Evolutionary conservation across 257 asterid genomes (phyloP).

Genomic region (Pogostemon cablin): DNA sequence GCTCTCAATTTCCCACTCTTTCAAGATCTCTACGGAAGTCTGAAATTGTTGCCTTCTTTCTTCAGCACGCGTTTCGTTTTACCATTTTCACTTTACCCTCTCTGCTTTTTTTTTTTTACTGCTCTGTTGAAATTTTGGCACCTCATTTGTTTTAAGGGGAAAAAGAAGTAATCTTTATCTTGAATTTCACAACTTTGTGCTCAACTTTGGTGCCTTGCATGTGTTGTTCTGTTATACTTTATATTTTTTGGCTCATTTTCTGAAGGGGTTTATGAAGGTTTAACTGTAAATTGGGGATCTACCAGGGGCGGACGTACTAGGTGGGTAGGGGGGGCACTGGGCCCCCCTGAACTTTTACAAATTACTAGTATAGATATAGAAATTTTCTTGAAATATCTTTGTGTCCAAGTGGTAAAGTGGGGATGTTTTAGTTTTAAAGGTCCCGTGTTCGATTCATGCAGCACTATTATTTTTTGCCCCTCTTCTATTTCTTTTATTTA

Average conservation of each 20-base stretch:
- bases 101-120: too few relatives aligned
- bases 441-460: too few relatives aligned
- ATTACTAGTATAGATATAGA: too few relatives aligned
- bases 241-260: conserved; percentile 2
- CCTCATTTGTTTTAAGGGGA: not conserved
- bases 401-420: too few relatives aligned
- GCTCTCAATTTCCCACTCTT: not conserved
- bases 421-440: too few relatives aligned
- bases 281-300: conserved; percentile 40
- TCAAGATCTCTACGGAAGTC: conserved; percentile 1
- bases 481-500: too few relatives aligned
- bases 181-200: conserved; percentile 21
- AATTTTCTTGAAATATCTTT: too few relatives aligned
- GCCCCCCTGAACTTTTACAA: too few relatives aligned
- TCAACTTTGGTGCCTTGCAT: conserved; percentile 29
- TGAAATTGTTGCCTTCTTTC: not conserved
- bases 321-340: too few relatives aligned
- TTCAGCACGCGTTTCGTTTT: conserved; percentile 14
- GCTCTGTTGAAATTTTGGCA: not conserved
- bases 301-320: too few relatives aligned
- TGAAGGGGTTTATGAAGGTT: conserved; percentile 23
- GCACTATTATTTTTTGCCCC: too few relatives aligned
- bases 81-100: not conserved
- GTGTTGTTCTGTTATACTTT: conserved; percentile 2
- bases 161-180: not conserved